Conservation (phyloP, 2,329 filamentous ascomycete species). For the Cercospora sojina region DNA sequence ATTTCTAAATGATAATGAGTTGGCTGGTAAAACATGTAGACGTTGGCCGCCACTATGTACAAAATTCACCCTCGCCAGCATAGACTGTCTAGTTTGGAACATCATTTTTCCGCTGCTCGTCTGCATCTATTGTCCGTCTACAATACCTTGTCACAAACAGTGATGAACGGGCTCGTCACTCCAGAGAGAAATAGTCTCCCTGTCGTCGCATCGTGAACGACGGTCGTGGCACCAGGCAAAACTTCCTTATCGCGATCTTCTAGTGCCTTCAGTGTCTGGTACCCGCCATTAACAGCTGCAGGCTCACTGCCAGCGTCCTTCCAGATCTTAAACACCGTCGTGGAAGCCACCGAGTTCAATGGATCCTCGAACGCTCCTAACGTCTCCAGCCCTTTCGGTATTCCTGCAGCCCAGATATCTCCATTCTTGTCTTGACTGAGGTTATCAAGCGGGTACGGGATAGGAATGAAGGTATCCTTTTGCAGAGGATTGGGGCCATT, state of each 20-base stretch:
- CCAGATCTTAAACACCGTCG: slow-evolving; percentile 22
- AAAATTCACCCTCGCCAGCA: background rate
- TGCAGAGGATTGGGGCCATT: slow-evolving; percentile 9
- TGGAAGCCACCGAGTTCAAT: slow-evolving; percentile 5
- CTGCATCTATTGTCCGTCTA: background rate
- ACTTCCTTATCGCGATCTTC: slow-evolving; percentile 23
- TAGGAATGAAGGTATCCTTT: slow-evolving; percentile 16
- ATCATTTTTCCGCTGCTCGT: background rate
- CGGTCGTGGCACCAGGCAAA: slow-evolving; percentile 26
- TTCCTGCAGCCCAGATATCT: slow-evolving; percentile 23
- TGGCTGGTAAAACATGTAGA: background rate
- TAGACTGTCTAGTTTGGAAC: background rate
- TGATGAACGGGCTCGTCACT: slow-evolving; percentile 25
- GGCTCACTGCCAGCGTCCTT: slow-evolving; percentile 1
- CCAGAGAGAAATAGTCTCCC: slow-evolving; percentile 25
- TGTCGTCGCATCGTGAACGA: slow-evolving; percentile 27
- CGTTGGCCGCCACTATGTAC: background rate
- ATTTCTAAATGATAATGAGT: slow-evolving; percentile 58
- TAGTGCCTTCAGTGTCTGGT: slow-evolving; percentile 17
- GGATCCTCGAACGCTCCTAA: slow-evolving; percentile 23
- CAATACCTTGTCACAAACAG: slow-evolving; percentile 24
- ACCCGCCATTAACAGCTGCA: slow-evolving; percentile 15
- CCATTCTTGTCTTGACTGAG: slow-evolving; percentile 25
- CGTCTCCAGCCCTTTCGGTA: slow-evolving; percentile 18
- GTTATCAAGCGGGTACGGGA: slow-evolving; percentile 26